Base-by-base conservation (phyloP, 78 protist species). In the Dictyostelium discoideum region DNA sequence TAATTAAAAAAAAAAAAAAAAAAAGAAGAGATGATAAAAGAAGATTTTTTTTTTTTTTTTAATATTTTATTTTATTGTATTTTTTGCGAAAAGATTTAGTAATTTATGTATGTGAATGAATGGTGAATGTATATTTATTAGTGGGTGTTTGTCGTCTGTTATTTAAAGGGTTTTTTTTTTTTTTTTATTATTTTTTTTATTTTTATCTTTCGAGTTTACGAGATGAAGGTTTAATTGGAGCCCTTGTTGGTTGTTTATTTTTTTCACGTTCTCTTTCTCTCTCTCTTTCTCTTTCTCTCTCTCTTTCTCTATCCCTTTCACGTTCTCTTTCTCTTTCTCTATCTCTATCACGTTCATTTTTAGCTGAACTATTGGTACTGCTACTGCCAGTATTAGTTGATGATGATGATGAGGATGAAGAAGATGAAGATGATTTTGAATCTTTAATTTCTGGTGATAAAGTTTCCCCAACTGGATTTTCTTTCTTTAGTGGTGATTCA, bases 271-370 rank as follows among this genome's bases (percentile, higher is more conserved):
- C 92, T 54, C 92, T 83, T 37, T 81, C 87, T 14, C 93, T 20
- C 79, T 87, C 86, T 39, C 79, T 48, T 60, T 87, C 85, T 20
- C 81, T 6, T 67, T 60, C 82, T 80, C 85, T 67, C 72, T 88
- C 94, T 39, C 86, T 40, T 63, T 88, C 94, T 65, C 86, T 39
- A 13, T 88, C 94, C 26, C 82, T 48, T 40, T 88, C 94, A 39
- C 94, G 24, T 18, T 88, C 94, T 37, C 86, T 24, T 20, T 88
- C 94, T 42, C 94, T 46, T 24, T 87, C 93, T 26, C 78, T 26
- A 26, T 74, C 93, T 77, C 93, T 54, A 76, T 78, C 82, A 48
- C 60, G 65, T 81, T 81, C 60, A 48, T 81, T 81, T 42, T 37
- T 42, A 2, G 84, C 37, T n/a, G 48, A n/a, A 18, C 48, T 79